Percentiles rank a stretch among this genome's conserved stretches.
Conservation (phyloP, 148 eudicot species). For the Selenicereus undatus region DNA sequence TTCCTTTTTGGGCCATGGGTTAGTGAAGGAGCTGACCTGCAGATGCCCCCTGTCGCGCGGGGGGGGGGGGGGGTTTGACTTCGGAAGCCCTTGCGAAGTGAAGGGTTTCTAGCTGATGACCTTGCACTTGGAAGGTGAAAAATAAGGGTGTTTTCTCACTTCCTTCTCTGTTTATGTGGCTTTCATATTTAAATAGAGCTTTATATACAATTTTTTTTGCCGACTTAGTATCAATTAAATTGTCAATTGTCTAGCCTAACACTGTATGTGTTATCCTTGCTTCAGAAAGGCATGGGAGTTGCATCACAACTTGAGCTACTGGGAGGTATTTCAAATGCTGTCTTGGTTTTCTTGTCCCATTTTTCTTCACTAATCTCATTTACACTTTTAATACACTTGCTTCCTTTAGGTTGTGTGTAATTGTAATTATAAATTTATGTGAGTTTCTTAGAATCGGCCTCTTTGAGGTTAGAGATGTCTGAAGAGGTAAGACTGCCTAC, state of each 20-base stretch:
- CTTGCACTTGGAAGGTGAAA: background rate
- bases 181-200: background rate
- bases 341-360: background rate
- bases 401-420: background rate
- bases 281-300: constrained; percentile 45
- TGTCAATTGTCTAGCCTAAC: constrained; percentile 2
- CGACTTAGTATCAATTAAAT: background rate
- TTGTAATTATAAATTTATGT: background rate
- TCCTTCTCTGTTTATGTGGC: background rate
- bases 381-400: background rate
- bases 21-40: no score
- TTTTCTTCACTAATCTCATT: background rate
- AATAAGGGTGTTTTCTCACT: background rate
- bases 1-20: no score
- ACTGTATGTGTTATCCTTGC: constrained; percentile 9
- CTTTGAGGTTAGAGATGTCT: no score
- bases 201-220: background rate
- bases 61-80: no score
- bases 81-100: no score
- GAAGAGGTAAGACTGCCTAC: no score
- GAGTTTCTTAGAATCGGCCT: no score
- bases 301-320: constrained; percentile 60
- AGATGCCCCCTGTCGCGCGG: no score
- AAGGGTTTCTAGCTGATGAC: background rate
- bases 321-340: constrained; percentile 37